Base-by-base conservation (phyloP, 2,329 filamentous ascomycete genomes). In the Stenocarpella maydis region DNA sequence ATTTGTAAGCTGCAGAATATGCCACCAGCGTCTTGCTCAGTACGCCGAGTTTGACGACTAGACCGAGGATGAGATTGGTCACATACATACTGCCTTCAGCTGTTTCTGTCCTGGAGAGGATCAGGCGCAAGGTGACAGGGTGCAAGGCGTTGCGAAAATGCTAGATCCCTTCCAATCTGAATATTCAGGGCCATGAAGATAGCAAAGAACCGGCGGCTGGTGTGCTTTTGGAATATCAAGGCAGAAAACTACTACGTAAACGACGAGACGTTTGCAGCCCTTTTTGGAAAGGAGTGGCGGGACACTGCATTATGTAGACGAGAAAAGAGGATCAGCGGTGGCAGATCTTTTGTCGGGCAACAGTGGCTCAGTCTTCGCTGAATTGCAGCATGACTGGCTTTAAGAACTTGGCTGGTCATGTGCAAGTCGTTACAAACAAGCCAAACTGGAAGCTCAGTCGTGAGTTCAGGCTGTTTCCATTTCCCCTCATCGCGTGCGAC, bases 1-100 rank as follows among this genome's bases (percentile, higher is more conserved):
- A 14, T 41, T n/a, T 55, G 26, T 2, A 39, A 28, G 17, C 39
- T 64, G 21, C 37, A 64, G 49, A 68, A 54, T 41, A 54, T n/a
- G 21, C 34, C 19, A 15, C 55, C 7, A 21, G 26, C 6, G 47
- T 53, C 15, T 31, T 64, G 14, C 26, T 47, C n/a, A 1, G 17
- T 61, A 37, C n/a, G 9, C 45, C 24, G 21, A 34, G 1, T 10
- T 15, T 4, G 26, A 19, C 6, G 8, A 47, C 4, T 19, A 19
- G 6, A 21, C 3, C 8, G 3, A 24, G n/a, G 14, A 6, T 4
- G 41, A 61, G 4, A 24, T 47, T 19, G 55, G 14, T 34, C 17
- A n/a, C 1, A 34, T 19, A 9, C 17, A 10, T 3, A n/a, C 26
- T 10, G 12, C 19, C 10, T 24, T 47, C 12, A 47, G 24, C 19